Evolutionary conservation across 208 protist species (phyloP).

Genomic region (Strigomonas galati): DNA sequence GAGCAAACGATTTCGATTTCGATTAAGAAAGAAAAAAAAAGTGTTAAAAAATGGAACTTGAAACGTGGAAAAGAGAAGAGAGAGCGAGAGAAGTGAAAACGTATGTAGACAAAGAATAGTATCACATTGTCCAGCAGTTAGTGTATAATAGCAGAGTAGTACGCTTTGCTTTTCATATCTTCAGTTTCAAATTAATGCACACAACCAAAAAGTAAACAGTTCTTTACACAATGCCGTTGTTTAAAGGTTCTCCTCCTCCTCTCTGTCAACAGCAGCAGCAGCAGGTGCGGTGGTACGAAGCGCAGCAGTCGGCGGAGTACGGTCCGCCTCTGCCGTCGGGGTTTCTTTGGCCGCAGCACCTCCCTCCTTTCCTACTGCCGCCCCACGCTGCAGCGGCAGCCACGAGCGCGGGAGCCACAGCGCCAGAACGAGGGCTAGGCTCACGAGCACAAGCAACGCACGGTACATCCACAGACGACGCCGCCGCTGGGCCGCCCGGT

Average conservation of each 20-base stretch:
- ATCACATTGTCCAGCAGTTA: no score
- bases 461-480: slow-evolving; percentile 27
- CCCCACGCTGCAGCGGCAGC: no score
- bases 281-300: no score
- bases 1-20: background rate
- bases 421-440: background rate
- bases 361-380: no score
- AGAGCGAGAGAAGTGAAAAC: background rate
- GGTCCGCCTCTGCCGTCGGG: no score
- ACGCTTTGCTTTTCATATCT: background rate
- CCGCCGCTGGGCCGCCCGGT: slow-evolving; percentile 26
- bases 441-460: slow-evolving; percentile 25
- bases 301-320: no score
- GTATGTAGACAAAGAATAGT: background rate
- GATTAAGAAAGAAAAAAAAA: slow-evolving; percentile 2
- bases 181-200: background rate
- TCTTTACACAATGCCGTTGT: no score
- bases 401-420: background rate
- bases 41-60: slow-evolving; percentile 1
- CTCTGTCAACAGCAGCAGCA: no score
- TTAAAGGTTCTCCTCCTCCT: no score
- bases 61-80: no score
- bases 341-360: no score
- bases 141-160: background rate
- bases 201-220: no score